These are phyloP conservation scores for Candida michaelii DNA, from an alignment of 805 yeast species.

Conservation along the genomic window DNA sequence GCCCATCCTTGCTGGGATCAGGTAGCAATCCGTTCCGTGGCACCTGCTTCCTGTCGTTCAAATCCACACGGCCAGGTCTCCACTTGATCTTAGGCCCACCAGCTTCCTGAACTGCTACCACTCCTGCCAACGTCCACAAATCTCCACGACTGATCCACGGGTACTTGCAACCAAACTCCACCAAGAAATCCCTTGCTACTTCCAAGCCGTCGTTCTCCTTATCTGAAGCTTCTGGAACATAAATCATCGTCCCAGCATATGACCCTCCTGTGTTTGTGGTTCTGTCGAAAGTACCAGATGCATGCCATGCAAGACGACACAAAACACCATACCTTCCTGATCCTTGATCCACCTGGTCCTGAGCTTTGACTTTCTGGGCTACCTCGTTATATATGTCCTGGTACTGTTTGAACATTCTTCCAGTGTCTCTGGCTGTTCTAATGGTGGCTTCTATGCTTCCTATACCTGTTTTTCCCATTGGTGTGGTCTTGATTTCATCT, in stretches of 20 bases:
- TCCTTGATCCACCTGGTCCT: constrained; percentile 34
- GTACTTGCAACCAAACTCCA: constrained; percentile 54
- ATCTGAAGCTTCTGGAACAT: constrained; percentile 31
- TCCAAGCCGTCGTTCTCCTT: constrained; percentile 62
- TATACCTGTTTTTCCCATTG: no score
- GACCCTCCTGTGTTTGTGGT: constrained; percentile 33
- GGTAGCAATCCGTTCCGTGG: constrained; percentile 79
- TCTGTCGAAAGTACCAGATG: constrained; percentile 32
- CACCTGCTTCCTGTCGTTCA: constrained; percentile 45
- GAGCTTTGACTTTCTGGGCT: constrained; percentile 58
- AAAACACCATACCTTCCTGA: constrained; percentile 40
- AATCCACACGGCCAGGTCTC: constrained; percentile 80
- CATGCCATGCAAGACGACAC: constrained; percentile 41
- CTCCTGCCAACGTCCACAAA: constrained; percentile 77
- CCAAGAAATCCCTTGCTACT: constrained; percentile 55
- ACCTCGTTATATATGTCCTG: constrained; percentile 70
- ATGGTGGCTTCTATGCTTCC: no score
- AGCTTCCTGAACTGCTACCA: constrained; percentile 71
- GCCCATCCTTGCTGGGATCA: constrained; percentile 62
- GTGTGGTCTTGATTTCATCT: no score
- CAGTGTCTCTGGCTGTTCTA: no score
- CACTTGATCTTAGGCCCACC: constrained; percentile 78
- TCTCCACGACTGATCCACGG: constrained; percentile 81
- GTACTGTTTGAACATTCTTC: constrained; percentile 50
- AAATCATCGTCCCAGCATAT: constrained; percentile 38